These are phyloP conservation scores for Trypanosoma scelopori DNA, from an alignment of 208 protist genomes.

Conservation along the genomic window DNA sequence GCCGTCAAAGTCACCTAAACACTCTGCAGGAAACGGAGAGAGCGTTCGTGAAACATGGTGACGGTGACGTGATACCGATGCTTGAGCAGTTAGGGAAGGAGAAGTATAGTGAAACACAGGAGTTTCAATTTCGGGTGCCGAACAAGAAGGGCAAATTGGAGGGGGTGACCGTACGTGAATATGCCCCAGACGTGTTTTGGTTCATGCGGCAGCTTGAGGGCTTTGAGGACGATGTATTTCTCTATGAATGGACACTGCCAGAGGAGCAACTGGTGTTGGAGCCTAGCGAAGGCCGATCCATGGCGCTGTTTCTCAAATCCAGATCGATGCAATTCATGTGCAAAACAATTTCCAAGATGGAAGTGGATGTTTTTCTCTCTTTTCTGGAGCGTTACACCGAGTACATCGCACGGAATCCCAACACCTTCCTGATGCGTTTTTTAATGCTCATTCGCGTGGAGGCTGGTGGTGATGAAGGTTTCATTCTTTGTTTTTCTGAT, in stretches of 20 bases:
- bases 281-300: conserved; percentile 76
- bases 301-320: conserved; percentile 83
- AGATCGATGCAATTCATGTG: conserved; percentile 75
- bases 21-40: not conserved
- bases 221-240: conserved; percentile 50
- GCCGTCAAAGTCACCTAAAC: conserved; percentile 17
- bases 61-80: conserved; percentile 16
- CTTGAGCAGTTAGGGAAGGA: conserved; percentile 23
- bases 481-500: conserved; percentile 79
- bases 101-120: conserved; percentile 32
- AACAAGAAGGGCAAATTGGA: conserved; percentile 22
- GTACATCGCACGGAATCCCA: conserved; percentile 46
- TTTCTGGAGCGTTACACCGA: conserved; percentile 52
- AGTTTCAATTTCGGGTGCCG: conserved; percentile 25
- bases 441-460: conserved; percentile 69
- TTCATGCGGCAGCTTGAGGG: conserved; percentile 54
- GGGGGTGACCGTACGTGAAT: conserved; percentile 61
- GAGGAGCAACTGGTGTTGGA: conserved; percentile 57
- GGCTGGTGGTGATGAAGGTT: conserved; percentile 47
- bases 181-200: conserved; percentile 72
- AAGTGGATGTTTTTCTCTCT: conserved; percentile 63
- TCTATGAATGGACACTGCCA: conserved; percentile 69
- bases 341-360: conserved; percentile 77
- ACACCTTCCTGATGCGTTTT: conserved; percentile 80
- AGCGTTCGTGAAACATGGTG: conserved; percentile 15